These are phyloP conservation scores for Pythium sp. DNA, from an alignment of 352 stramenopile species.

Conservation along the genomic window DNA sequence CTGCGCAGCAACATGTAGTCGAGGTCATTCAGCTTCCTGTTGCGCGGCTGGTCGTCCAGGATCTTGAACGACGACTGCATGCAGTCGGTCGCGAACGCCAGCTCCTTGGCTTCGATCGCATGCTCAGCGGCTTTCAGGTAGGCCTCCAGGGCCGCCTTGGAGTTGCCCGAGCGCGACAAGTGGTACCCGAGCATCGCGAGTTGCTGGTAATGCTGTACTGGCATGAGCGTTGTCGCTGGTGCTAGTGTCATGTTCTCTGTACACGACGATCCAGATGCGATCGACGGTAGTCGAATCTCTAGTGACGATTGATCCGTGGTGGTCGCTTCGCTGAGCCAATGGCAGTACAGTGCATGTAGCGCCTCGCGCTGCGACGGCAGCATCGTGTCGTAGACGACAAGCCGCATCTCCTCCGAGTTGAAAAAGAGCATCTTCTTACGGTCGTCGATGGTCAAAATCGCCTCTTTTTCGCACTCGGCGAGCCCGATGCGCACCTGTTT, in stretches of 20 bases:
- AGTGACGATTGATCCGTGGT: not conserved
- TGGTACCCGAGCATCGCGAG: conserved; percentile 69
- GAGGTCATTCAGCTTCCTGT: conserved; percentile 48
- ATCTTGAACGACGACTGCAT: conserved; percentile 76
- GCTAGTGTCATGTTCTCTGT: conserved; percentile 4
- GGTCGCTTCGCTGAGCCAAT: conserved; percentile 45
- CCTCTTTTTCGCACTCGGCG: conserved; percentile 26
- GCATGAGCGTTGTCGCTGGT: not conserved
- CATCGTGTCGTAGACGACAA: conserved; percentile 66
- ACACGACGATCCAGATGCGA: not conserved
- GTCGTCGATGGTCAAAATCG: conserved; percentile 47
- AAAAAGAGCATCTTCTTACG: conserved; percentile 62
- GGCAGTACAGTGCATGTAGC: conserved; percentile 60
- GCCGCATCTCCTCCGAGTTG: conserved; percentile 61
- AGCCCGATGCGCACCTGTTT: conserved; percentile 46
- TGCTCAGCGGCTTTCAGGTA: conserved; percentile 62
- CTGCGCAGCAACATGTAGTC: conserved; percentile 58
- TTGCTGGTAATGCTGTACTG: conserved; percentile 36
- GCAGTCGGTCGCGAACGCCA: conserved; percentile 68
- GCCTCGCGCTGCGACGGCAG: conserved; percentile 61
- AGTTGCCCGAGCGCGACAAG: conserved; percentile 49
- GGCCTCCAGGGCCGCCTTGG: conserved; percentile 50
- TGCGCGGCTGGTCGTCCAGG: conserved; percentile 39
- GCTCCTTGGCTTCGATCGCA: conserved; percentile 50
- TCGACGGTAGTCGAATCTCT: not conserved